phyloP scores from a whole-genome alignment of 352 stramenopile species.

The Proteromonas lacertae region DNA sequence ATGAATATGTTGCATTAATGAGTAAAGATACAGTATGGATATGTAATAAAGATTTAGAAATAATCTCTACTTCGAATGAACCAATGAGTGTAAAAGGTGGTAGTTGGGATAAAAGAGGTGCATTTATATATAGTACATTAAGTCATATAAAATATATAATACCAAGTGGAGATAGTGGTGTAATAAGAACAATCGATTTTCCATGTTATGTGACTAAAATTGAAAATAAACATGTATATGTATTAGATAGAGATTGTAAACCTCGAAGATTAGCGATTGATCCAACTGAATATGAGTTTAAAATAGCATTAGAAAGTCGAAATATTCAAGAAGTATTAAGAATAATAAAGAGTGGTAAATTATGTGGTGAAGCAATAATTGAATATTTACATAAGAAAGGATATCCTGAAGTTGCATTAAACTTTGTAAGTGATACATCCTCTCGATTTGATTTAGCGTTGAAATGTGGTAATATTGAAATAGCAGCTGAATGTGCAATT shows the following conservation, averaged over 20 bases:
- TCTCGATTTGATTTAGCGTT: conserved; percentile 87
- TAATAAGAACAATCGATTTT: conserved; percentile 85
- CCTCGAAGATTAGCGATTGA: conserved; percentile 78
- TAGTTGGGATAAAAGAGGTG: conserved; percentile 27
- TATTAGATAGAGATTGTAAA: conserved; percentile 80
- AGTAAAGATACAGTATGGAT: conserved; percentile 88
- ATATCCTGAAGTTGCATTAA: conserved; percentile 92
- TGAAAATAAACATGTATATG: conserved; percentile 63
- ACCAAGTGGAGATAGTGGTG: conserved; percentile 64
- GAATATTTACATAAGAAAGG: conserved; percentile 92
- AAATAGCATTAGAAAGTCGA: conserved; percentile 46
- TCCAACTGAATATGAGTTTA: conserved; percentile 93
- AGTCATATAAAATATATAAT: conserved; percentile 43
- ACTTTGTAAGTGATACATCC: conserved; percentile 94
- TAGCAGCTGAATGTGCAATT: conserved; percentile 67
- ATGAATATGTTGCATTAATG: conserved; percentile 74
- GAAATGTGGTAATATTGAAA: conserved; percentile 91
- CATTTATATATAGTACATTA: conserved; percentile 86
- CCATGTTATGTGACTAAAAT: conserved; percentile 81
- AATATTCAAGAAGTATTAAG: conserved; percentile 92
- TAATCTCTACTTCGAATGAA: conserved; percentile 79
- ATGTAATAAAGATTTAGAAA: conserved; percentile 79
- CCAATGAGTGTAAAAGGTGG: conserved; percentile 73
- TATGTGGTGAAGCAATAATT: conserved; percentile 91
- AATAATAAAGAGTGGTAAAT: conserved; percentile 74